phyloP scores from a whole-genome alignment of 495 filamentous ascomycete species.

The Emericellopsis terricola region DNA sequence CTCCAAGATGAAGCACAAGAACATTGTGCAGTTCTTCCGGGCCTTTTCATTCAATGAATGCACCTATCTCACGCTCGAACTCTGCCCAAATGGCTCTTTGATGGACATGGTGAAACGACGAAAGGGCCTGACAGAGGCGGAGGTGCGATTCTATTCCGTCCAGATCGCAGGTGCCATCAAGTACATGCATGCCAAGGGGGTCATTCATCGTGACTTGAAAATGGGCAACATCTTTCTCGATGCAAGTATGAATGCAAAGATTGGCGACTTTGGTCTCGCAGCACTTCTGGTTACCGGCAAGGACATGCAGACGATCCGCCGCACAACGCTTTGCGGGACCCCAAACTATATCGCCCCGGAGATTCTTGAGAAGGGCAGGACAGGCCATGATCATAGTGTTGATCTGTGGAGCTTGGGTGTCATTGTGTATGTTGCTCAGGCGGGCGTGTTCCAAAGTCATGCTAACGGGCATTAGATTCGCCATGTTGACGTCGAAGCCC shows the following conservation, averaged over 20 bases:
- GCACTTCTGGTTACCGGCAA: slow-evolving; percentile 74
- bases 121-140: slow-evolving; percentile 71
- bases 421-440: slow-evolving; percentile 79
- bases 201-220: slow-evolving; percentile 93
- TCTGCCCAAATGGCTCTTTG: slow-evolving; percentile 91
- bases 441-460: too few species aligned
- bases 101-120: slow-evolving; percentile 94
- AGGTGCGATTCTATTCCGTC: slow-evolving; percentile 79
- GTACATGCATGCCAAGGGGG: slow-evolving; percentile 84
- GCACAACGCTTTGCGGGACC: slow-evolving; percentile 88
- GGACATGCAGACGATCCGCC: slow-evolving; percentile 54
- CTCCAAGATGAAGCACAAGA: slow-evolving; percentile 85
- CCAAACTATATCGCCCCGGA: slow-evolving; percentile 98
- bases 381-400: slow-evolving; percentile 75
- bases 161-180: slow-evolving; percentile 94
- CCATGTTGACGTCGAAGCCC: slow-evolving; percentile 77
- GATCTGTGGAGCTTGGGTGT: slow-evolving; percentile 96
- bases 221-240: slow-evolving; percentile 97
- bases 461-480: slow-evolving; percentile 34
- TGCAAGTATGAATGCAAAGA: slow-evolving; percentile 89
- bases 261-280: slow-evolving; percentile 95
- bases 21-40: slow-evolving; percentile 86
- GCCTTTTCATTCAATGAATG: slow-evolving; percentile 78
- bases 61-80: slow-evolving; percentile 85
- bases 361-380: slow-evolving; percentile 69